These are phyloP conservation scores for Fraxinus dipetala DNA, from an alignment of 305 asterid genomes.

Conservation along the genomic window DNA sequence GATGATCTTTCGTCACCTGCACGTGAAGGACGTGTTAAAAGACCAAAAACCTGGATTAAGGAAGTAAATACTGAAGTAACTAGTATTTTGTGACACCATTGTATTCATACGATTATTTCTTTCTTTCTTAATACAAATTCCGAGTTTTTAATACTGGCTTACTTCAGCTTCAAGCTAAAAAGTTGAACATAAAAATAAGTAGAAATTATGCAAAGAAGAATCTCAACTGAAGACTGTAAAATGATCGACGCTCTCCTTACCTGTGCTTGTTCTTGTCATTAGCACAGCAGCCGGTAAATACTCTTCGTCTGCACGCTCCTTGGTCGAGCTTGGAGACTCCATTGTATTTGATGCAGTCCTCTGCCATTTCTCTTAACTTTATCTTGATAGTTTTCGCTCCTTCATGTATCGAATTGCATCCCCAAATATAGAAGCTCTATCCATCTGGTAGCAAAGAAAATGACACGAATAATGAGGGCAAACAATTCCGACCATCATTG, in stretches of 20 bases:
- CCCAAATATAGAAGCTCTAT: slow-evolving; percentile 45
- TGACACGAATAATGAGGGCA: neutral
- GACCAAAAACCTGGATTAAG: neutral
- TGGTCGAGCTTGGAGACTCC: slow-evolving; percentile 16
- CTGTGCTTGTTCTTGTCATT: slow-evolving; percentile 31
- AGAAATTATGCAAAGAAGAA: no score
- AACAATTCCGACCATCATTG: neutral
- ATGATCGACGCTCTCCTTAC: slow-evolving; percentile 4
- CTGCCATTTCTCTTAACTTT: slow-evolving; percentile 41
- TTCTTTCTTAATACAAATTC: neutral
- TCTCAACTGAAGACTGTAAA: no score
- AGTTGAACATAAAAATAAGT: neutral
- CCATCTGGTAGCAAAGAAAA: slow-evolving; percentile 55
- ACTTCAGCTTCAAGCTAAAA: no score
- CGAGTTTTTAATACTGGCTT: neutral
- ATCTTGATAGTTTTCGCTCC: slow-evolving; percentile 39
- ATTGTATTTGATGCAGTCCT: slow-evolving; percentile 22
- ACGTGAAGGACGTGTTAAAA: neutral
- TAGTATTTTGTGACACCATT: neutral
- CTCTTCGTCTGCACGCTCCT: neutral
- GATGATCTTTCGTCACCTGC: neutral
- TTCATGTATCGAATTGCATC: slow-evolving; percentile 67
- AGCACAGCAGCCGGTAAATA: neutral
- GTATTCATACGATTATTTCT: neutral
- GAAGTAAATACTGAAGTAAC: neutral